Base-by-base conservation (phyloP, 495 filamentous ascomycete species). In the Trichoderma asperelloides region DNA sequence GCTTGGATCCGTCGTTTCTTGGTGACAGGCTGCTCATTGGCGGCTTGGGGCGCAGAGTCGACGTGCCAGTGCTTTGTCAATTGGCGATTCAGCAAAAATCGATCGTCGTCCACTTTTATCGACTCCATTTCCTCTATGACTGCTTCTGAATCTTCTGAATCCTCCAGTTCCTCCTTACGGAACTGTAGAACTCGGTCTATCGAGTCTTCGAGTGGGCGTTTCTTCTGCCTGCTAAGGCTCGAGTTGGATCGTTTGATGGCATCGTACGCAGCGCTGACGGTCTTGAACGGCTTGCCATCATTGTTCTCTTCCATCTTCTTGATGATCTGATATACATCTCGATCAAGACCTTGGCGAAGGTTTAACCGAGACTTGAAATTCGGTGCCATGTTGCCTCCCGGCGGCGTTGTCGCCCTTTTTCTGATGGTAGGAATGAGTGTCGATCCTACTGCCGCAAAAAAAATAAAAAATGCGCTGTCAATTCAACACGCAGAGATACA, bases 141-240 rank as follows among this genome's bases (percentile, higher is more conserved):
- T 8, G 87, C 89, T 69, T 91, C 87, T 43, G 89, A 71, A 63
- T 77, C 80, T 9, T 72, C 72, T 64, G 74, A 78, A 47, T 83
- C 80, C n/a, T 82, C 85, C 62, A 79, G 71, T 66, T 96, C 91
- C 68, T 87, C 83, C 63, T 85, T 86, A 13, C 96, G 73, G 16
- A 94, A 86, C 27, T 86, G 86, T 37, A 98, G 80, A 2, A 96
- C 91, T 25, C 92, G 82, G 72, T 96, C 92, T 69, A 98, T 90
- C 62, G 91, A 90, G 70, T 92, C 88, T 74, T 96, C 90, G 16
- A 98, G 77, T 16, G 88, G 79, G 65, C 85, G 86, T 77, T 95
- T 96, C 8, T 89, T 91, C 70, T 88, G 88, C 16, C 93, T 81
- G 60, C 90, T 91, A 45, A 96, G 74, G 68, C 87, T 90, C 1